Percentiles rank a stretch among this genome's conserved stretches.
These are phyloP conservation scores for Ophiostoma perfectum DNA, from an alignment of 2,329 filamentous ascomycete genomes.

Conservation along the genomic window DNA sequence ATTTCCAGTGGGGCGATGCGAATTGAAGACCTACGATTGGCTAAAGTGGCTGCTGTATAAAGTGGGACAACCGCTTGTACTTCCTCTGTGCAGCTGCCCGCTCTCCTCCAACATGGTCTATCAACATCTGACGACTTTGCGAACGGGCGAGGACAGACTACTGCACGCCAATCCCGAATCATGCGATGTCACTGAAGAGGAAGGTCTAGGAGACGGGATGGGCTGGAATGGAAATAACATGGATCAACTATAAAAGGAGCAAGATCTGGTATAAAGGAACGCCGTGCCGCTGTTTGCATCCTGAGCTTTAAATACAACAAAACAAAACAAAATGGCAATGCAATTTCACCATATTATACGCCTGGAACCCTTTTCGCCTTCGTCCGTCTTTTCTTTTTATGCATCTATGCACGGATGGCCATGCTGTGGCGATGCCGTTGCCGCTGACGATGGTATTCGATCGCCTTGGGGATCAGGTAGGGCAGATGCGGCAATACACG, in stretches of 20 bases:
- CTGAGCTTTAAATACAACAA: background rate
- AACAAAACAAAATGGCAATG: background rate
- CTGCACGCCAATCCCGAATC: background rate
- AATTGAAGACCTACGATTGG: background rate
- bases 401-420: conserved; percentile 21
- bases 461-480: conserved; percentile 27
- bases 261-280: conserved; percentile 10
- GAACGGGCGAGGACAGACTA: background rate
- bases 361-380: background rate
- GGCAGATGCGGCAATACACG: conserved; percentile 23
- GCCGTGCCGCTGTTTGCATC: background rate
- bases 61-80: conserved; percentile 8
- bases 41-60: background rate
- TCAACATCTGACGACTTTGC: background rate
- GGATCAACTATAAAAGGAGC: background rate
- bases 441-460: conserved; percentile 23
- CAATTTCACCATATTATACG: background rate
- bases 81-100: background rate
- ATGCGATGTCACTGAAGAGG: background rate
- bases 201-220: background rate
- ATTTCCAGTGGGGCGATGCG: conserved; percentile 12
- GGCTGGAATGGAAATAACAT: background rate
- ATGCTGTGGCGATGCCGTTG: conserved; percentile 14
- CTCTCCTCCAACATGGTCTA: too few relatives aligned
- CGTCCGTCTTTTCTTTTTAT: background rate